Base-by-base conservation (phyloP, 371 early-diverging fungal species). In the Apophysomyces sp. region DNA sequence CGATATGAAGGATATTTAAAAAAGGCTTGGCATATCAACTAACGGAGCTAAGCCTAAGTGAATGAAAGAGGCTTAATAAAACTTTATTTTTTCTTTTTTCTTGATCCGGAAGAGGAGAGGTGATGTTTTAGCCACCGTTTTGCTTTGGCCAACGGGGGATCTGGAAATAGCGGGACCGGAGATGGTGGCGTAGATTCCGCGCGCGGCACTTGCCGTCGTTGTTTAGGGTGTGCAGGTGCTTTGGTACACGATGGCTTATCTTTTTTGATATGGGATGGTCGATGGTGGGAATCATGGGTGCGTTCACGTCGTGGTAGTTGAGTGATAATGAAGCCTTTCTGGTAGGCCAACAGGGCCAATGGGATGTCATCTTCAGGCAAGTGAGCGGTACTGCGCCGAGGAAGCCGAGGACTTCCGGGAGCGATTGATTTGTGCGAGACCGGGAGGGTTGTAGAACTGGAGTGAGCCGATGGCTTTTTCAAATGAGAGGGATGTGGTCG, bases 1-100 rank as follows among this genome's bases (percentile, higher is more conserved):
- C 28, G 77, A 80, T 62, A 44, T 72, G 27, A 76, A 80, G 51
- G 80, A 80, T 49, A 61, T 72, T 30, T 76, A 74, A 72, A 32
- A 18, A 13, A 15, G 51, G 31, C 11, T 21, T 21, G 41, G 41
- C 41, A 41, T 7, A 41, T 41, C 6, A 41, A 41, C 7, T n/a
- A n/a, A 41, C 6, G 18, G n/a, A 6, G 18, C n/a, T 7, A 34
- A 34, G 5, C 12, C 5, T 7, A 37, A 44, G 16, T 21, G 9
- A 44, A 11, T 9, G n/a, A 15, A 41, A 41, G n/a, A 41, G n/a
- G 41, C 13, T 15, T 7, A 41, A 41, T n/a, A 41, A 44, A 44
- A 21, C 24, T 37, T 37, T 37, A 37, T 37, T 37, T 37, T 21
- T 44, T 21, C 11, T 44, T 44, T n/a, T 44, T 44, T 4, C 21